Conservation (phyloP, 495 filamentous ascomycete genomes). For the Astrothelium subdiscretum region DNA sequence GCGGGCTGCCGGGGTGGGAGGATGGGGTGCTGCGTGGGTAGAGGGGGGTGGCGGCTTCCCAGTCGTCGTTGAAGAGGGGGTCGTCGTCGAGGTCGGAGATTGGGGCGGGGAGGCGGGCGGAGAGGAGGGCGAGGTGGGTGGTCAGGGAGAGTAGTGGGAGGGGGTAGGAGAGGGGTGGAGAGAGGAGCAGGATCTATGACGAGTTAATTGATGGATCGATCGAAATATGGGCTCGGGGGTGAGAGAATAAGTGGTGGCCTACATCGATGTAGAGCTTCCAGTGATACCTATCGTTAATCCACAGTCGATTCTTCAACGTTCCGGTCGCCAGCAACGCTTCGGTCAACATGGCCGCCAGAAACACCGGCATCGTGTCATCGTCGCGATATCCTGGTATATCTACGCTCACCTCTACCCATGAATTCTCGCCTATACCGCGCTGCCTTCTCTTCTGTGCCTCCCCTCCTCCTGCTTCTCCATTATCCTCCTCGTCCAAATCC, state of each 20-base stretch:
- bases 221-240: conserved; percentile 2
- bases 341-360: conserved; percentile 73
- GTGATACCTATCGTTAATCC: conserved; percentile 82
- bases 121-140: conserved; percentile 88
- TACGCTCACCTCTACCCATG: conserved; percentile 74
- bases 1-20: background rate
- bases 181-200: conserved; percentile 76
- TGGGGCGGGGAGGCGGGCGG: conserved; percentile 69
- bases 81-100: conserved; percentile 85
- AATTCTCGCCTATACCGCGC: conserved; percentile 33
- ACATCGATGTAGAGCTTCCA: conserved; percentile 97
- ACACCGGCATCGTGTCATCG: conserved; percentile 82
- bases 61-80: conserved; percentile 96
- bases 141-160: conserved; percentile 86
- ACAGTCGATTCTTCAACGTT: conserved; percentile 55
- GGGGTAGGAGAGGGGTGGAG: conserved; percentile 80
- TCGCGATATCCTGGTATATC: conserved; percentile 81
- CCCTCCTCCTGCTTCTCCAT: conserved; percentile 8
- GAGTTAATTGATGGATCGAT: too few species aligned
- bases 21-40: conserved; percentile 44
- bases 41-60: conserved; percentile 66
- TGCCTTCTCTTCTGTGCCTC: conserved; percentile 21
- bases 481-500: conserved; percentile 22
- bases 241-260: conserved; percentile 26
- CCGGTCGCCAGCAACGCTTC: conserved; percentile 74